These are phyloP conservation scores for Nothopassalora personata DNA, from an alignment of 2,329 filamentous ascomycete genomes.

Conservation along the genomic window DNA sequence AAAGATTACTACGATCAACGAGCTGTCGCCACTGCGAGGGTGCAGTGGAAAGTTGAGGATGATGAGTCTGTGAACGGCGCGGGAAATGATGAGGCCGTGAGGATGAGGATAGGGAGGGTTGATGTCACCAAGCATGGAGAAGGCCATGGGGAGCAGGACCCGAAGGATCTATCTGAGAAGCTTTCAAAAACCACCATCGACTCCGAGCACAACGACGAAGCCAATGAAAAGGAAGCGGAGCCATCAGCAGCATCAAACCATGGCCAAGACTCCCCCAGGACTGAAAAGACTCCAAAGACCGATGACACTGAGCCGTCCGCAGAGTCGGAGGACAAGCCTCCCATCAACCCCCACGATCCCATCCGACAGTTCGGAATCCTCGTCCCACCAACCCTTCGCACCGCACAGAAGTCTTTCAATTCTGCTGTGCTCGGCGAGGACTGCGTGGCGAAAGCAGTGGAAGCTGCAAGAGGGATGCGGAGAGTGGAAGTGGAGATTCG, in stretches of 20 bases:
- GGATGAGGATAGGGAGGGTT: no score
- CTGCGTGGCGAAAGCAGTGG: conserved; percentile 53
- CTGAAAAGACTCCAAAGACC: not conserved
- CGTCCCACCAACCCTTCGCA: conserved; percentile 44
- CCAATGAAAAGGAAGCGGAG: not conserved
- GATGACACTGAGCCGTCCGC: conserved; percentile 35
- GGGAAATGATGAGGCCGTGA: no score
- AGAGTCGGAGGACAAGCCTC: not conserved
- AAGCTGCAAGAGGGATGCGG: conserved; percentile 56
- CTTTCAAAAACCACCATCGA: not conserved
- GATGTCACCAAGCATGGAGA: not conserved
- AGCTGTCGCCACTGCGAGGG: conserved; percentile 10
- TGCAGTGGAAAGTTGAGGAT: not conserved
- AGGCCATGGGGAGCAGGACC: not conserved
- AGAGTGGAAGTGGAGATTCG: conserved; percentile 65
- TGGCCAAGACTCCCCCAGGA: no score
- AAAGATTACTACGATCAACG: conserved; percentile 67
- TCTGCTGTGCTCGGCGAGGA: conserved; percentile 50
- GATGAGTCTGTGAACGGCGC: no score
- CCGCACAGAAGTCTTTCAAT: conserved; percentile 56
- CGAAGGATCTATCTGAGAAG: not conserved
- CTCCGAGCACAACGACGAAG: not conserved
- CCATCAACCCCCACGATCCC: conserved; percentile 45
- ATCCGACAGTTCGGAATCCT: conserved; percentile 53
- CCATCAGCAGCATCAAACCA: conserved; percentile 16